Evolutionary conservation across 1,284 basidiomycete species (phyloP).

Genomic region (Papiliotrema fonsecae): DNA sequence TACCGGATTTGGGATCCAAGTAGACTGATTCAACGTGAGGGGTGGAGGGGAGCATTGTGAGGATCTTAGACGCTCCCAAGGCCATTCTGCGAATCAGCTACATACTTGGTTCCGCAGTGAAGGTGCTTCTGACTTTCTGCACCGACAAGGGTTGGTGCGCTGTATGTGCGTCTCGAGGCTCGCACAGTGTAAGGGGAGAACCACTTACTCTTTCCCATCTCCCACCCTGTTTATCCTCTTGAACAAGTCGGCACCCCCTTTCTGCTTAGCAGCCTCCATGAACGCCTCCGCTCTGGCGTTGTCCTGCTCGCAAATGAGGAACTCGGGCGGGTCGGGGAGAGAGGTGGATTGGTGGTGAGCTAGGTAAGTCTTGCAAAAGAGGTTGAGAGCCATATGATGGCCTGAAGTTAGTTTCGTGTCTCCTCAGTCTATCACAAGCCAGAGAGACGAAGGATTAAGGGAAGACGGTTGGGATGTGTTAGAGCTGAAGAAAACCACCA

Average conservation of each 20-base stretch:
- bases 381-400: constrained; percentile 43
- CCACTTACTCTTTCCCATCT: constrained; percentile 26
- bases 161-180: background rate
- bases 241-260: constrained; percentile 19
- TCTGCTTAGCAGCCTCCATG: constrained; percentile 19
- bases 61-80: constrained; percentile 43
- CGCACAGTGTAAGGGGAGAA: background rate
- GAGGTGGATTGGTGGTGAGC: constrained; percentile 14
- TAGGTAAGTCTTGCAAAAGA: constrained; percentile 39
- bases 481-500: background rate
- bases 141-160: no score
- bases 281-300: constrained; percentile 28
- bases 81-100: constrained; percentile 49
- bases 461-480: background rate
- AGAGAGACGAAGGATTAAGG: background rate
- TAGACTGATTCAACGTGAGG: constrained; percentile 49
- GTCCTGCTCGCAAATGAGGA: constrained; percentile 42
- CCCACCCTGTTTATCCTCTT: constrained; percentile 18
- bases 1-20: constrained; percentile 32
- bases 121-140: no score
- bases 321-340: constrained; percentile 13
- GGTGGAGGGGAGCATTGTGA: constrained; percentile 52
- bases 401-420: no score
- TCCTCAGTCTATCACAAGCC: constrained; percentile 1
- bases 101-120: background rate